phyloP scores from a whole-genome alignment of 129 eudicot species.

The Dittrichia graveolens region DNA sequence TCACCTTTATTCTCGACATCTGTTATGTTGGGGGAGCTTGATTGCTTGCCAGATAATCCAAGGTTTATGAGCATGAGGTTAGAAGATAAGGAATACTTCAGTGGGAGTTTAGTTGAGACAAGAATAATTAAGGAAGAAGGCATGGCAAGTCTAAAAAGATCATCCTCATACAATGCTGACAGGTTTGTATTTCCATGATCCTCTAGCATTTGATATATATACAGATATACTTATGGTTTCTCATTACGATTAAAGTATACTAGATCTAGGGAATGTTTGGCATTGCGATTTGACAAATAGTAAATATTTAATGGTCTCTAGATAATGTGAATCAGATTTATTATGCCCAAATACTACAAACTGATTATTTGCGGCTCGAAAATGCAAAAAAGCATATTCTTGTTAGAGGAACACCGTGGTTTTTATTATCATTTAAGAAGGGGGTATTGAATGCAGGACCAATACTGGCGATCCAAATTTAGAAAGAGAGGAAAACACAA shows the following conservation, averaged over 20 bases:
- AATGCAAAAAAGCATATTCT: conserved; percentile 1
- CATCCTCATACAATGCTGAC: conserved; percentile 83
- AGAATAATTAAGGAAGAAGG: conserved; percentile 61
- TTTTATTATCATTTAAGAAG: conserved; percentile 18
- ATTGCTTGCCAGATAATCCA: conserved; percentile 72
- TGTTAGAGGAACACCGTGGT: conserved; percentile 1
- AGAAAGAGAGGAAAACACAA: conserved; percentile 53
- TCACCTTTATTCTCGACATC: conserved; percentile 87
- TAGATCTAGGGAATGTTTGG: neutral
- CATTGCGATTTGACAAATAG: neutral
- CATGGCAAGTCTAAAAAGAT: conserved; percentile 58
- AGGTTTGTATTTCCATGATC: conserved; percentile 45
- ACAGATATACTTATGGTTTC: neutral
- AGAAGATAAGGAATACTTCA: conserved; percentile 92
- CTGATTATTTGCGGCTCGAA: neutral
- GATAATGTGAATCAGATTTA: neutral
- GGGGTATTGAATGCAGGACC: conserved; percentile 49
- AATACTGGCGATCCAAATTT: conserved; percentile 43
- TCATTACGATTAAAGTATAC: conserved; percentile 14
- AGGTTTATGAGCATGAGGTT: conserved; percentile 65
- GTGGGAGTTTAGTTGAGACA: conserved; percentile 89
- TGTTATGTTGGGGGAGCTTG: conserved; percentile 76
- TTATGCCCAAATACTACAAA: neutral
- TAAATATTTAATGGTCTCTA: neutral
- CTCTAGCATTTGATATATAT: neutral